These are phyloP conservation scores for Skeletonema marinoi DNA, from an alignment of 108 stramenopile species.

Conservation along the genomic window DNA sequence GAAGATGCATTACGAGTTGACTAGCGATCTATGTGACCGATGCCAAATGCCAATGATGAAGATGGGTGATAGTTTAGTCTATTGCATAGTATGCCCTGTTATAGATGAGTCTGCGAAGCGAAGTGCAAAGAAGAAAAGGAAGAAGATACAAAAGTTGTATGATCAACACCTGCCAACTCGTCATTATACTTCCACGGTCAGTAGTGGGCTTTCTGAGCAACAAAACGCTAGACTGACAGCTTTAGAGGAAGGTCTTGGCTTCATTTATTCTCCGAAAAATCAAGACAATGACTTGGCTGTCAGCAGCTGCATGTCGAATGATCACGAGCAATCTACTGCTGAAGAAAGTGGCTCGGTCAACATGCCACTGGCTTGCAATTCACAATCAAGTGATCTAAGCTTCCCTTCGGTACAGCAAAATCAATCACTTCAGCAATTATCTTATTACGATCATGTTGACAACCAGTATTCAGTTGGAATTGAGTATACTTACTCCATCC, in stretches of 20 bases:
- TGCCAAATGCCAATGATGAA: constrained; percentile 48
- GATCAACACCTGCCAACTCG: not conserved
- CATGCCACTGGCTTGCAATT: not conserved
- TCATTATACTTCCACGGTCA: not conserved
- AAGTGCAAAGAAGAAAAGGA: constrained; percentile 34
- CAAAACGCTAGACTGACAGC: not conserved
- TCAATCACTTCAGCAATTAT: not conserved
- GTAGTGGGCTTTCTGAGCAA: not conserved
- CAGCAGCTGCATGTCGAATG: not conserved
- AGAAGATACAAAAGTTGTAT: not conserved
- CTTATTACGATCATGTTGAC: not conserved
- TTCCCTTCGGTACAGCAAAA: not conserved
- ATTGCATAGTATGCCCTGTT: constrained; percentile 42
- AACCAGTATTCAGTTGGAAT: not conserved
- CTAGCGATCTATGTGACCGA: constrained; percentile 23
- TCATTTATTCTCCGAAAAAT: not conserved
- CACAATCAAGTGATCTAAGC: not conserved
- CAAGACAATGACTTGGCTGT: not conserved
- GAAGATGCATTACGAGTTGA: constrained; percentile 27
- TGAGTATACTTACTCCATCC: not conserved
- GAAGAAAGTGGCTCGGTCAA: not conserved
- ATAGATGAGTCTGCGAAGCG: constrained; percentile 27
- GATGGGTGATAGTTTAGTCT: not conserved
- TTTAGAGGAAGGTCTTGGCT: not conserved
- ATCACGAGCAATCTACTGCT: not conserved